These are phyloP conservation scores for Corchorus capsularis DNA, from an alignment of 345 rosid species.

Conservation along the genomic window DNA sequence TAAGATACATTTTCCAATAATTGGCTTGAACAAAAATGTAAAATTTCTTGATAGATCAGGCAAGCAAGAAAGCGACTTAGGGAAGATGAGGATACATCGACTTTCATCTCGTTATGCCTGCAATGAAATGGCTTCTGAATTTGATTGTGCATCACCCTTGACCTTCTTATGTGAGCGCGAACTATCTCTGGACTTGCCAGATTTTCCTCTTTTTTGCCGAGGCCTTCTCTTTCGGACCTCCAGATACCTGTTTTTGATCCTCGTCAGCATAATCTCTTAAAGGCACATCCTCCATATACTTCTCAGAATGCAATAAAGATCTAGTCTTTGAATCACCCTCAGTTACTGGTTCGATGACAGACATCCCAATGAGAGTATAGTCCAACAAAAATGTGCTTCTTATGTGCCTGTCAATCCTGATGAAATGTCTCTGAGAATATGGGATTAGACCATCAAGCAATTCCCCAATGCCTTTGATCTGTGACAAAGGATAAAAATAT, in stretches of 20 bases:
- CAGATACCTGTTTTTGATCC: conserved; percentile 26
- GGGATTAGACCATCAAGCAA: conserved; percentile 88
- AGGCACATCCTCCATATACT: conserved; percentile 11
- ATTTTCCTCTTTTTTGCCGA: conserved; percentile 65
- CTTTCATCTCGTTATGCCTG: conserved; percentile 26
- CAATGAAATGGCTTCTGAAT: conserved; percentile 34
- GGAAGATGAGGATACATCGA: background rate
- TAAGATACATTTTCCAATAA: background rate
- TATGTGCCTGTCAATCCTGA: conserved; percentile 81
- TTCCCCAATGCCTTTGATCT: conserved; percentile 84
- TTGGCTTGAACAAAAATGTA: background rate
- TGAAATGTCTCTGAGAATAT: conserved; percentile 87
- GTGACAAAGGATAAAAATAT: conserved; percentile 24
- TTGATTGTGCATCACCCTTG: conserved; percentile 40
- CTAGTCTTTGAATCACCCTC: conserved; percentile 18
- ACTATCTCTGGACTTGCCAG: conserved; percentile 44
- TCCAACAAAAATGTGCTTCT: conserved; percentile 91
- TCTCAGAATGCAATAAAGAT: conserved; percentile 5
- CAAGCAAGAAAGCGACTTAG: background rate
- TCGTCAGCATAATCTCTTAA: conserved; percentile 12
- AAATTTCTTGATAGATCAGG: background rate
- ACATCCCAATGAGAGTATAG: conserved; percentile 82
- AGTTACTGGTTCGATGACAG: conserved; percentile 65
- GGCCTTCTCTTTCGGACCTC: conserved; percentile 26
- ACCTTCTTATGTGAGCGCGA: conserved; percentile 63